Conservation (phyloP, 2,329 filamentous ascomycete species). For the Claviceps maximensis region DNA sequence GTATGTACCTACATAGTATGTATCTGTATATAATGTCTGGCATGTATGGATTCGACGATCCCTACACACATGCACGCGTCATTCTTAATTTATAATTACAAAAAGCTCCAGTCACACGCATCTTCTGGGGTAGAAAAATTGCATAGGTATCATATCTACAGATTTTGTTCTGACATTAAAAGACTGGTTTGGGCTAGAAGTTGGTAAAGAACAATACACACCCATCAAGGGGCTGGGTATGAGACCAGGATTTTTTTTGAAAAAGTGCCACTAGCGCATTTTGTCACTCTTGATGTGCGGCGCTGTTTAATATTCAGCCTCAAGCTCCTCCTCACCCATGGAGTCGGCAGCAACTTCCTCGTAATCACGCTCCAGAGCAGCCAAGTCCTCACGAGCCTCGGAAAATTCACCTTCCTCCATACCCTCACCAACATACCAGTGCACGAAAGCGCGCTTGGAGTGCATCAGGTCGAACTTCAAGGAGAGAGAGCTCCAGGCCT, state of each 20-base stretch:
- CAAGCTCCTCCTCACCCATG: slow-evolving; percentile 71
- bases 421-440: slow-evolving; percentile 99
- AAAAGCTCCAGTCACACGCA: background rate
- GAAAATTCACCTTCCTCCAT: slow-evolving; percentile 99
- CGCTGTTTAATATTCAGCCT: slow-evolving; percentile 72
- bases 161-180: slow-evolving; percentile 23
- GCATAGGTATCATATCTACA: slow-evolving; percentile 14
- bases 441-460: slow-evolving; percentile 99
- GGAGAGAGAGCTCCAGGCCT: slow-evolving; percentile 92
- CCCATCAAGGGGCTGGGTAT: slow-evolving; percentile 14
- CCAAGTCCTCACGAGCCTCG: slow-evolving; percentile 95
- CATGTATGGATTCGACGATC: too few relatives aligned
- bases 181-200: slow-evolving; percentile 21
- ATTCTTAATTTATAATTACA: too few relatives aligned
- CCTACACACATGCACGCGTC: too few relatives aligned
- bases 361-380: slow-evolving; percentile 95
- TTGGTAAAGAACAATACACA: slow-evolving; percentile 28
- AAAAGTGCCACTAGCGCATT: slow-evolving; percentile 8
- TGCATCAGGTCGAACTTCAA: slow-evolving; percentile 99
- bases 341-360: slow-evolving; percentile 97
- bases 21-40: too few relatives aligned
- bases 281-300: slow-evolving; percentile 2
- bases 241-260: slow-evolving; percentile 13
- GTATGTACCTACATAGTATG: background rate
- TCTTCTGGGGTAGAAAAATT: background rate